Evolutionary conservation across 2,329 filamentous ascomycete species (phyloP).

Genomic region (Arthrobotrys entomopaga): DNA sequence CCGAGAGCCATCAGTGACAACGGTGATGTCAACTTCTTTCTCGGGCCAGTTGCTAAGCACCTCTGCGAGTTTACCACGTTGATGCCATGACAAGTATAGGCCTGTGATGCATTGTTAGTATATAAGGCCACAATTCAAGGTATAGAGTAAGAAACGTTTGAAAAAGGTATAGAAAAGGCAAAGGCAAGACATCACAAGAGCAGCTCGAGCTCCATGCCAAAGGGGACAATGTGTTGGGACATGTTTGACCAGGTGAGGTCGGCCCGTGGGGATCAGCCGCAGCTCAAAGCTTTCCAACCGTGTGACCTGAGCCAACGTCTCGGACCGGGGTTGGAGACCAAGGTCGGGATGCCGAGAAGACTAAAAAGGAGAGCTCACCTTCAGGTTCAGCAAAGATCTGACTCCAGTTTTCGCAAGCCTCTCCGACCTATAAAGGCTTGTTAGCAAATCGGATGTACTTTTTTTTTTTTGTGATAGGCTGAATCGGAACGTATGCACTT

Average conservation of each 20-base stretch:
- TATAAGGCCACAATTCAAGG: neutral
- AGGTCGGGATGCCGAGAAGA: slow-evolving; percentile 49
- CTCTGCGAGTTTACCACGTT: slow-evolving; percentile 86
- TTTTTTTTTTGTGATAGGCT: slow-evolving; percentile 42
- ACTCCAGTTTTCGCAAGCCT: slow-evolving; percentile 96
- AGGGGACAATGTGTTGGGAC: slow-evolving; percentile 40
- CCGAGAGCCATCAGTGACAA: slow-evolving; percentile 94
- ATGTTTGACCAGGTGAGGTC: slow-evolving; percentile 54
- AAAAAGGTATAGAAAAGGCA: neutral
- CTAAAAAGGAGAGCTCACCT: slow-evolving; percentile 64
- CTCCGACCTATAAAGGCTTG: slow-evolving; percentile 69
- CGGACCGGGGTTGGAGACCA: slow-evolving; percentile 9
- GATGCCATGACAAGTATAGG: slow-evolving; percentile 89
- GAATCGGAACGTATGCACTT: slow-evolving; percentile 54
- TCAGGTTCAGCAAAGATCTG: slow-evolving; percentile 95
- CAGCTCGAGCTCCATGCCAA: slow-evolving; percentile 5
- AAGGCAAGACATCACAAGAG: neutral
- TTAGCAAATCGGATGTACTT: slow-evolving; percentile 38
- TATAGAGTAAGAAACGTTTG: neutral
- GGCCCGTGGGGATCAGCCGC: slow-evolving; percentile 34
- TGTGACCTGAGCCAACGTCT: slow-evolving; percentile 11
- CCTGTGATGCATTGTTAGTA: slow-evolving; percentile 16
- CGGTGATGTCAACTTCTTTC: slow-evolving; percentile 88
- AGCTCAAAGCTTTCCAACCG: slow-evolving; percentile 27
- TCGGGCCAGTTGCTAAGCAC: slow-evolving; percentile 96